These are phyloP conservation scores for Cydonia oblonga DNA, from an alignment of 331 rosid species.

Conservation along the genomic window DNA sequence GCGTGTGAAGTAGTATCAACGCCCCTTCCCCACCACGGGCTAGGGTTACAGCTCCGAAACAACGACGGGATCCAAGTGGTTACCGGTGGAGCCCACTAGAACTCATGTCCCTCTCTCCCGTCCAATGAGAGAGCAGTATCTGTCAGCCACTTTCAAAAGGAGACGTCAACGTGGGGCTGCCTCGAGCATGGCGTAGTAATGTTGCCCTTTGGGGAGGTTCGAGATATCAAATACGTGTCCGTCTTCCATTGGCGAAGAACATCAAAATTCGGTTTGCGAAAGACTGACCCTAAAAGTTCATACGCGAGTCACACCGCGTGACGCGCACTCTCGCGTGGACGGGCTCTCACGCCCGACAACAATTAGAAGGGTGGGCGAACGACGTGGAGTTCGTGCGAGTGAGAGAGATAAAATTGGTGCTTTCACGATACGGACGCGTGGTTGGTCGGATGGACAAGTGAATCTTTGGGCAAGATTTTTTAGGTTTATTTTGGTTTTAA, in stretches of 20 bases:
- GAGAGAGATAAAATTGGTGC: background rate
- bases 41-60: background rate
- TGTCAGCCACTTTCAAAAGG: slow-evolving; percentile 49
- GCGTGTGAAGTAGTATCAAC: background rate
- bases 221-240: slow-evolving; percentile 35
- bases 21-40: background rate
- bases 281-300: rapidly evolving
- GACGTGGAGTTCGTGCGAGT: background rate
- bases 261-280: background rate
- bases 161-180: slow-evolving; percentile 29
- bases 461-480: slow-evolving; percentile 28
- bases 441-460: slow-evolving; percentile 15
- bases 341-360: rapidly evolving
- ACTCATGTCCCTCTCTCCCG: slow-evolving; percentile 1
- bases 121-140: slow-evolving; percentile 22
- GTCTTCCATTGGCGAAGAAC: slow-evolving; percentile 11
- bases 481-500: no score
- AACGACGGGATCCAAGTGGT: slow-evolving; percentile 20
- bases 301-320: background rate
- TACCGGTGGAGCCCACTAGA: background rate
- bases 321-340: background rate
- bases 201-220: slow-evolving; percentile 16
- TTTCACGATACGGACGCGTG: slow-evolving; percentile 34
- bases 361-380: rapidly evolving
- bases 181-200: slow-evolving; percentile 7